Percentiles rank a stretch among this genome's conserved stretches.
Evolutionary conservation across 192 early-diverging fungal species (phyloP).

Genomic region (Backusella mclennaniae): DNA sequence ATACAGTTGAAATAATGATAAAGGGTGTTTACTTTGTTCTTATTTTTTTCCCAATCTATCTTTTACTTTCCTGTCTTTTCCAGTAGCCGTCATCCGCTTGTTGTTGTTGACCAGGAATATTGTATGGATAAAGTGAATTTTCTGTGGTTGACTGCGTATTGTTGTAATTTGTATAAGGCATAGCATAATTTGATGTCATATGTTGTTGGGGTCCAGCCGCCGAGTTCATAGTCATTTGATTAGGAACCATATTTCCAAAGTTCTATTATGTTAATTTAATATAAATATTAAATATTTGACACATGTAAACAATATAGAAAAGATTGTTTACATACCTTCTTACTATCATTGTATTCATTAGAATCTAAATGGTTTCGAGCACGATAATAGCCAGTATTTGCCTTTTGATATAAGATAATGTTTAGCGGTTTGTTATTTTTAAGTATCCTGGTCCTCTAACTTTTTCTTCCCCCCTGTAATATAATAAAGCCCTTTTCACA

Average conservation of each 20-base stretch:
- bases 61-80: conserved; percentile 2
- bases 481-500: neutral
- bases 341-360: neutral
- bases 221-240: neutral
- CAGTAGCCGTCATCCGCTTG: neutral
- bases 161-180: conserved; percentile 3
- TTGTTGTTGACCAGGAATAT: conserved; percentile 1
- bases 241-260: conserved; percentile 3
- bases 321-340: neutral
- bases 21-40: neutral
- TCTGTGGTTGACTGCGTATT: neutral
- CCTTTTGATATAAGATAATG: neutral
- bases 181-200: conserved; percentile 13
- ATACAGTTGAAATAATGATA: conserved; percentile 8
- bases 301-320: neutral
- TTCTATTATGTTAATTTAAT: conserved; percentile 6
- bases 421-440: neutral
- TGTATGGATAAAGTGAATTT: conserved; percentile 6
- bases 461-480: neutral
- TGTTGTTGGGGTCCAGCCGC: conserved; percentile 8
- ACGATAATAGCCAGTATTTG: neutral
- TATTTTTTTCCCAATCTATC: conserved; percentile 1
- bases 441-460: neutral
- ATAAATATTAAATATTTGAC: neutral
- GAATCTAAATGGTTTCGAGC: neutral